These are phyloP conservation scores for Chaetothyriales sp. DNA, from an alignment of 2,329 filamentous ascomycete genomes.

Conservation along the genomic window DNA sequence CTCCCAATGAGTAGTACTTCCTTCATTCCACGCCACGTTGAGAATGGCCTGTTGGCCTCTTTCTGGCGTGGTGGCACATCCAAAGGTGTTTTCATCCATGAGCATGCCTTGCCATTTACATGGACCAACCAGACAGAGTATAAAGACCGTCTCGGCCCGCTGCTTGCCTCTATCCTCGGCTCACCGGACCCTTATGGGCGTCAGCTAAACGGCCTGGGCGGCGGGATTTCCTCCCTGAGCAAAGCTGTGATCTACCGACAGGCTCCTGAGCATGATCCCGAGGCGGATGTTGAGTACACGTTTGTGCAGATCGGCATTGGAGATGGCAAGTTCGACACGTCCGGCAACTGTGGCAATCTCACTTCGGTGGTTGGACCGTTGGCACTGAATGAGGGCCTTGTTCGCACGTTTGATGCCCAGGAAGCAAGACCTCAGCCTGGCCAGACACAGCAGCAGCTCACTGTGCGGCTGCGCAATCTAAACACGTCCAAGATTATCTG, in stretches of 20 bases:
- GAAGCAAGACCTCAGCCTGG: not conserved
- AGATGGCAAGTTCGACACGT: conserved; percentile 45
- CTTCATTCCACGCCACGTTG: not conserved
- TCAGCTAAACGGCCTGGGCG: conserved; percentile 58
- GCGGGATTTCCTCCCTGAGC: conserved; percentile 51
- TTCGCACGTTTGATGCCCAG: not conserved
- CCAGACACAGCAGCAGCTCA: conserved; percentile 22
- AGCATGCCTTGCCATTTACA: not conserved
- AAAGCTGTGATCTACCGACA: conserved; percentile 36
- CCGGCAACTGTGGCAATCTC: conserved; percentile 67
- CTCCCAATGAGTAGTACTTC: not conserved
- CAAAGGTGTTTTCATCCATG: conserved; percentile 46
- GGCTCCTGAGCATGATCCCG: conserved; percentile 35
- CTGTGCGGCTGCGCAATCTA: conserved; percentile 51
- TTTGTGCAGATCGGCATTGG: conserved; percentile 55
- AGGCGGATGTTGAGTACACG: conserved; percentile 52
- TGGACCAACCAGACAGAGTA: not conserved
- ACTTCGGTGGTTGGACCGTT: conserved; percentile 51
- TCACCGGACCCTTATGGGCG: conserved; percentile 32
- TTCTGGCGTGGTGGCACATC: conserved; percentile 59
- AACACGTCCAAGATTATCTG: conserved; percentile 53
- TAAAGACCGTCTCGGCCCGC: not conserved
- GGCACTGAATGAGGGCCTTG: conserved; percentile 23
- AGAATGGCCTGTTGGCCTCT: conserved; percentile 25
- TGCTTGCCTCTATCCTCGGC: conserved; percentile 8